Conservation (phyloP, 257 asterid species). For the Nyctanthes arbortristis region DNA sequence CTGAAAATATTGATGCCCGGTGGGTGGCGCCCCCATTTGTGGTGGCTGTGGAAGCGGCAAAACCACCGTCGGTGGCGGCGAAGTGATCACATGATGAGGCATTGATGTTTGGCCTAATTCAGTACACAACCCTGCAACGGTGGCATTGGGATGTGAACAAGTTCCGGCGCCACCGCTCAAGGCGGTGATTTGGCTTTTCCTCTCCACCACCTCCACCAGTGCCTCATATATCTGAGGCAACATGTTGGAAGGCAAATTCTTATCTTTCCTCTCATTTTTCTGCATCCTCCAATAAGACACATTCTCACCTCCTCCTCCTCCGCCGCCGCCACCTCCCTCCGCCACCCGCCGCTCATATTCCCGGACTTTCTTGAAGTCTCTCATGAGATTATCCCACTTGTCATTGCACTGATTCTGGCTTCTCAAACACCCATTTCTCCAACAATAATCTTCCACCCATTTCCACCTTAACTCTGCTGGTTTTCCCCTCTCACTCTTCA, state of each 20-base stretch:
- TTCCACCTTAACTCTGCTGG: conserved; percentile 95
- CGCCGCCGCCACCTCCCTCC: conserved; percentile 6
- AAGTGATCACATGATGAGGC: conserved; percentile 39
- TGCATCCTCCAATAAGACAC: conserved; percentile 79
- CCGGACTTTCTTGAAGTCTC: conserved; percentile 88
- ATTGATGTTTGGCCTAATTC: conserved; percentile 13
- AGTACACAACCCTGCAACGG: neutral
- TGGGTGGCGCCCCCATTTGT: conserved; percentile 29
- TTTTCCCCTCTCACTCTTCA: conserved; percentile 62
- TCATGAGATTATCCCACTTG: conserved; percentile 90
- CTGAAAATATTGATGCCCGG: conserved; percentile 36
- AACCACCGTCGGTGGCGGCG: conserved; percentile 18
- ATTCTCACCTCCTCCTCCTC: neutral
- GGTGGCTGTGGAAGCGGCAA: conserved; percentile 38
- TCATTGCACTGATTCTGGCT: conserved; percentile 97
- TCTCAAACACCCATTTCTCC: conserved; percentile 72
- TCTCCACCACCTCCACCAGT: conserved; percentile 65
- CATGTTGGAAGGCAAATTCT: conserved; percentile 78
- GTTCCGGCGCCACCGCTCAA: conserved; percentile 8
- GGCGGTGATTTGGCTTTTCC: too few relatives aligned
- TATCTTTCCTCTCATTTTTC: conserved; percentile 67
- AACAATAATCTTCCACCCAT: conserved; percentile 95
- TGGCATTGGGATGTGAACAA: neutral
- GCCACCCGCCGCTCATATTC: conserved; percentile 54
- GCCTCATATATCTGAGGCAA: conserved; percentile 77